phyloP scores from a whole-genome alignment of 257 asterid species.

The Nicotiana sylvestris region DNA sequence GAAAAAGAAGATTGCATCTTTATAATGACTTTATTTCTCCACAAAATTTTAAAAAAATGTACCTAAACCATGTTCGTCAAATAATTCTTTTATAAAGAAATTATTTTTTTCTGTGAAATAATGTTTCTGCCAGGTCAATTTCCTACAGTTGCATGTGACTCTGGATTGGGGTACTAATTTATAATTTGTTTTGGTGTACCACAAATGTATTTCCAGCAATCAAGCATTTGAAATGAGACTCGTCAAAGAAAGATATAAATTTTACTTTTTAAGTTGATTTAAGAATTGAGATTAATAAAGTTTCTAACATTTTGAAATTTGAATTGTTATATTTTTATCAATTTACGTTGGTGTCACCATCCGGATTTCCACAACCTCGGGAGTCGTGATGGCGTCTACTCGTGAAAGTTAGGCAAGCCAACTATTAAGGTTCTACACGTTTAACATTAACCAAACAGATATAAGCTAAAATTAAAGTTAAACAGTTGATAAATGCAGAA shows the following conservation, averaged over 20 bases:
- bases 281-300: neutral
- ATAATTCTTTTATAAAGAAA: neutral
- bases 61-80: neutral
- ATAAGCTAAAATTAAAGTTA: too few species aligned
- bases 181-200: neutral
- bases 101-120: neutral
- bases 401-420: too few species aligned
- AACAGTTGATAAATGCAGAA: too few species aligned
- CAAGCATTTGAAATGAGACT: neutral
- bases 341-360: neutral
- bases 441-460: too few species aligned
- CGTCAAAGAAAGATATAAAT: neutral
- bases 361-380: too few species aligned
- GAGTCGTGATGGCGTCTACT: too few species aligned
- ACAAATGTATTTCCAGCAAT: neutral
- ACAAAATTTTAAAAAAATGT: neutral
- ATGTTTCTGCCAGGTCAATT: neutral
- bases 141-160: conserved; percentile 10
- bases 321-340: neutral
- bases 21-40: neutral
- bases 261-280: neutral
- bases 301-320: neutral
- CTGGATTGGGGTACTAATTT: neutral
- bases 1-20: neutral
- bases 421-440: too few species aligned